Evolutionary conservation across 1,139 yeast genomes (phyloP), one percentile per base, ranked within the genome.

Genomic region (Casaregolazyma lundiana): DNA sequence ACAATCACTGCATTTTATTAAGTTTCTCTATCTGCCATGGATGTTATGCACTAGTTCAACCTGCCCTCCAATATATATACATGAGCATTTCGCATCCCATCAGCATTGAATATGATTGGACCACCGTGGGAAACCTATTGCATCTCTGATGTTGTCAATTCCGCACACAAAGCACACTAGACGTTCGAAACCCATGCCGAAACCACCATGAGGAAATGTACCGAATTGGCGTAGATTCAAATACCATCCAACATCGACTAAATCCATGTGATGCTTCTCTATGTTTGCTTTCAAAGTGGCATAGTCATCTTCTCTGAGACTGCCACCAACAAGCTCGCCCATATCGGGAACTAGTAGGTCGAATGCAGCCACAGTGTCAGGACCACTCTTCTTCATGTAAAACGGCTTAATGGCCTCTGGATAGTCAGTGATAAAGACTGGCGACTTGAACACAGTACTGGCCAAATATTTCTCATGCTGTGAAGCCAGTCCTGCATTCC

Each of bases 321-420:
- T 88, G 0, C 98, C 98, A 1, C 98, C 98, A 2, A 88, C 81
- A n/a, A 92, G 71, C 62, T 92, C 98, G n/a, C 98, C 98, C 52
- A 92, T 76, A 22, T 82, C 90, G 0, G 98, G 98, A 18, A 90
- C 77, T 5, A 92, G 69, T 46, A 92, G 71, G 61, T 94, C 99
- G 62, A 80, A 92, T 60, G 97, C 90, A 0, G 87, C 95, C 2
- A 87, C 97, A 0, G 96, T 89, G 9, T 56, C 62, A 13, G 34
- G 69, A 65, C 21, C 55, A 13, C 49, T 47, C 4, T 71, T 66
- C 52, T 77, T 76, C 99, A 94, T 94, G 67, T 94, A 94, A 60
- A 94, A 94, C 1, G 98, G 96, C 62, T 94, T 94, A 53, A 81
- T 79, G 1, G 60, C 66, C 17, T 68, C 65, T 1, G 99, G 98